phyloP scores from a whole-genome alignment of 2,329 filamentous ascomycete species.

The Sporothrix inflata region DNA sequence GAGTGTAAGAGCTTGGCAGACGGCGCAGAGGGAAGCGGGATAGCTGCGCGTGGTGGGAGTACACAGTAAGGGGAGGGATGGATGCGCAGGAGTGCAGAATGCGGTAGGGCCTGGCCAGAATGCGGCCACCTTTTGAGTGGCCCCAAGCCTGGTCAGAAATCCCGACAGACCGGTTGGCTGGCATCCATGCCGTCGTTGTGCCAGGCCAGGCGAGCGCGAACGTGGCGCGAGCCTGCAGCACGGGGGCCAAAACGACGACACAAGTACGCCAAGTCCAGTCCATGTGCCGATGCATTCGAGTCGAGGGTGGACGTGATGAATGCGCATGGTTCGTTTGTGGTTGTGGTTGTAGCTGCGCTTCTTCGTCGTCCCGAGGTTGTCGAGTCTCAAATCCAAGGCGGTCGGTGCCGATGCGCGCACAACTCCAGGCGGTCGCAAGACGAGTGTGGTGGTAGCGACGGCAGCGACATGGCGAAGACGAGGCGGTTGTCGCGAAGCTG shows the following conservation, averaged over 20 bases:
- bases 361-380: neutral
- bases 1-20: neutral
- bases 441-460: neutral
- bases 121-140: conserved; percentile 3
- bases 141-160: neutral
- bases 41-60: neutral
- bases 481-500: neutral
- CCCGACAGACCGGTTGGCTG: conserved; percentile 20
- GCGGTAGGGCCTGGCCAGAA: neutral
- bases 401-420: neutral
- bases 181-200: neutral
- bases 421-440: neutral
- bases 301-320: neutral
- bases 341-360: neutral
- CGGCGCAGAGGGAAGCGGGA: neutral
- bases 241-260: neutral
- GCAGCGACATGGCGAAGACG: neutral
- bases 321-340: neutral
- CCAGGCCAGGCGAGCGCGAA: neutral
- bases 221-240: neutral
- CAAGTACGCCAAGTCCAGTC: neutral
- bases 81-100: neutral
- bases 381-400: neutral
- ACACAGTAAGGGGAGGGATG: neutral
- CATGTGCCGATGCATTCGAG: neutral